A percentile compares a stretch with the other conserved stretches of the same genome.
Conservation (phyloP, 2,329 filamentous ascomycete genomes). For the Neopestalotiopsis rosae region DNA sequence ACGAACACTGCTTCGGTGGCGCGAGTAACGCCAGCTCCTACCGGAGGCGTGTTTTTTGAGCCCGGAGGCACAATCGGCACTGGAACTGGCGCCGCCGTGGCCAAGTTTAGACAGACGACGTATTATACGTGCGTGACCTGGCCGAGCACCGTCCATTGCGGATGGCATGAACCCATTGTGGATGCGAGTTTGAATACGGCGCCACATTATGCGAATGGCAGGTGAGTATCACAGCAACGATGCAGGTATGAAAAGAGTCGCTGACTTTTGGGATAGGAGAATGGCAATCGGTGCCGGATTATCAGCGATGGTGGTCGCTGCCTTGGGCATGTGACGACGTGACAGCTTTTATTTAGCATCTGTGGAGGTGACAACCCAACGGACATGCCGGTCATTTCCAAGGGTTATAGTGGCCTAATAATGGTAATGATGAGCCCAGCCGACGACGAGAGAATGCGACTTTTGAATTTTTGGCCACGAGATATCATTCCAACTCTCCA, state of each 20-base stretch:
- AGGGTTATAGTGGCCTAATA: neutral
- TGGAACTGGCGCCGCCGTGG: neutral
- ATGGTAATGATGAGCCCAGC: neutral
- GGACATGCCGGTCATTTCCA: neutral
- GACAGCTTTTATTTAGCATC: neutral
- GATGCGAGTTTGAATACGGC: constrained; percentile 27
- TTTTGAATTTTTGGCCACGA: neutral
- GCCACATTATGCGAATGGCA: constrained; percentile 17
- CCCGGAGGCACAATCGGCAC: neutral
- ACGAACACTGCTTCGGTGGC: neutral
- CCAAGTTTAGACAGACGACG: constrained; percentile 42
- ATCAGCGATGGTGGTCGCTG: neutral
- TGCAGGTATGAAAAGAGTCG: constrained; percentile 23
- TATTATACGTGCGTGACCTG: constrained; percentile 43
- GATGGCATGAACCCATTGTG: constrained; percentile 44
- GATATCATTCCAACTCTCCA: neutral
- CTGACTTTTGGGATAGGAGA: constrained; percentile 22
- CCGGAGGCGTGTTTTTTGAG: constrained; percentile 6
- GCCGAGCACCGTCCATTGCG: constrained; percentile 40
- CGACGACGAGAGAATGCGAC: neutral
- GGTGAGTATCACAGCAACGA: constrained; percentile 20
- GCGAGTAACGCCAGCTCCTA: constrained; percentile 15
- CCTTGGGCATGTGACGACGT: neutral
- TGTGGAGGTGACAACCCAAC: neutral
- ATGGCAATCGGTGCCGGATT: neutral